Evolutionary conservation across 192 early-diverging fungal genomes (phyloP).

Genomic region (Oehlia diaphana): DNA sequence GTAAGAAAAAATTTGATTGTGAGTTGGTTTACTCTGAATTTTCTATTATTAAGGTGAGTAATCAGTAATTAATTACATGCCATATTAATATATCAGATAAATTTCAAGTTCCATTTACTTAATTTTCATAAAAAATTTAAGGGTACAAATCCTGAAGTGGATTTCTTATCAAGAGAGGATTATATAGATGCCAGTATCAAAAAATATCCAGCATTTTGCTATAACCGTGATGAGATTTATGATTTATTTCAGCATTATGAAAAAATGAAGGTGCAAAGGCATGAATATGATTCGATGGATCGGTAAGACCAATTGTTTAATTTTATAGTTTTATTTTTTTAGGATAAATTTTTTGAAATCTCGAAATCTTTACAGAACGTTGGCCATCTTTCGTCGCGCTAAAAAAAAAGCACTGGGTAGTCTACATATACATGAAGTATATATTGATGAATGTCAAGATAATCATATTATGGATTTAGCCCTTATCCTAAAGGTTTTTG

Average conservation of each 20-base stretch:
- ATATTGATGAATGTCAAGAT: slow-evolving; percentile 29
- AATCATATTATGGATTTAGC: slow-evolving; percentile 19
- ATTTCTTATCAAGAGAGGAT: slow-evolving; percentile 17
- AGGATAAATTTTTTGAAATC: not conserved
- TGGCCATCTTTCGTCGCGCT: slow-evolving; percentile 16
- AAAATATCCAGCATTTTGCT: not conserved
- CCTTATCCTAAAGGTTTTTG: slow-evolving; percentile 15
- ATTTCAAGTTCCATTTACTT: too few relatives aligned
- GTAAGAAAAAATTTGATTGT: not conserved
- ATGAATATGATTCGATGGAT: slow-evolving; percentile 10
- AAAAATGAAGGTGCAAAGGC: not conserved
- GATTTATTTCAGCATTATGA: slow-evolving; percentile 19
- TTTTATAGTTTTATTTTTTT: not conserved
- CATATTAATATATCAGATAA: too few relatives aligned
- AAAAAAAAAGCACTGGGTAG: slow-evolving; percentile 5
- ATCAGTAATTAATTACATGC: not conserved
- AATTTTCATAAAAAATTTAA: not conserved
- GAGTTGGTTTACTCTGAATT: slow-evolving; percentile 12
- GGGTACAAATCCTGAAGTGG: slow-evolving; percentile 14
- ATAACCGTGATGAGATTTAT: slow-evolving; percentile 21
- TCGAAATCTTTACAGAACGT: not conserved
- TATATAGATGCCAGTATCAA: not conserved
- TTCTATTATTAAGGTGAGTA: slow-evolving; percentile 21
- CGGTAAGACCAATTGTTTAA: not conserved
- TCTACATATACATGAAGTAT: slow-evolving; percentile 18